Evolutionary conservation across 1,284 basidiomycete genomes (phyloP).

Genomic region (Trichosporon sp.): DNA sequence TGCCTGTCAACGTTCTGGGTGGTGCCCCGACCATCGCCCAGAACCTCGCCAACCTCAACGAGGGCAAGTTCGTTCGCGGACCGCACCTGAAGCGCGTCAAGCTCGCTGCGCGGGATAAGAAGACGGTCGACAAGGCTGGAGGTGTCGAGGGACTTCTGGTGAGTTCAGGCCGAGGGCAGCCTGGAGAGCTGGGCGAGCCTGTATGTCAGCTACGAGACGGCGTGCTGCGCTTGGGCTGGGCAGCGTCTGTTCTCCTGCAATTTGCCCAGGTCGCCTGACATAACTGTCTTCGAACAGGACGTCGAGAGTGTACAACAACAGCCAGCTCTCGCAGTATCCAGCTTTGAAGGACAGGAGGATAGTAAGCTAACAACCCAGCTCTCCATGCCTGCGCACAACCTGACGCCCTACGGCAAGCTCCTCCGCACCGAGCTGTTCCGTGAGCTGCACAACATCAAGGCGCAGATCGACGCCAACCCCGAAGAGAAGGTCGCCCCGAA

Average conservation of each 20-base stretch:
- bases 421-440: conserved; percentile 52
- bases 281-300: too few relatives aligned
- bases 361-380: conserved; percentile 36
- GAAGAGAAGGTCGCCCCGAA: background rate
- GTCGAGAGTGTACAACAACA: too few relatives aligned
- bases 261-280: too few relatives aligned
- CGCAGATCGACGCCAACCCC: conserved; percentile 17
- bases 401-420: conserved; percentile 49
- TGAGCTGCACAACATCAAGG: conserved; percentile 39
- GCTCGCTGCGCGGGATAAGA: conserved; percentile 46
- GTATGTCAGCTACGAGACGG: too few relatives aligned
- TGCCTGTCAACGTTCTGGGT: conserved; percentile 42
- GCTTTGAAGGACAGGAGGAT: too few relatives aligned
- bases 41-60: background rate
- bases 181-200: background rate
- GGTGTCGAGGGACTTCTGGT: conserved; percentile 55
- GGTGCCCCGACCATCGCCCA: conserved; percentile 21
- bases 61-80: background rate
- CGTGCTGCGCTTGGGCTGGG: too few relatives aligned
- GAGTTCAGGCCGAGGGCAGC: conserved; percentile 29
- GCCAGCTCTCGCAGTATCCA: too few relatives aligned
- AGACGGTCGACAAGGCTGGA: conserved; percentile 53
- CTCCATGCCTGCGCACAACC: conserved; percentile 45
- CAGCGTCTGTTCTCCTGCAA: too few relatives aligned
- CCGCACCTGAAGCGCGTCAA: conserved; percentile 44